Base-by-base conservation (phyloP, 1,139 yeast species). In the Pichia sp. region DNA sequence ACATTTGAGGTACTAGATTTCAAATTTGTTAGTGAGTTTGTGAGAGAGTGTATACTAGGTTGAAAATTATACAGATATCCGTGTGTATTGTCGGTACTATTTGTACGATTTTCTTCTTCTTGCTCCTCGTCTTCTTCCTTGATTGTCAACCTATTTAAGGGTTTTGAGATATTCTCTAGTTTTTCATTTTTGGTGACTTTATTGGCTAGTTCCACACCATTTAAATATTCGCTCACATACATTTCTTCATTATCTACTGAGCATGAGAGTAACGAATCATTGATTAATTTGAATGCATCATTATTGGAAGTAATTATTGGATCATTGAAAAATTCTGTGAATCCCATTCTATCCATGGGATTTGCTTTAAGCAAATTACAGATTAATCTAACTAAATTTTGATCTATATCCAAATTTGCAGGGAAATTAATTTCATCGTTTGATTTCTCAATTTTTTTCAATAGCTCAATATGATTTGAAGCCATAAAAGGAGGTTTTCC, bases 401-500 rank as follows among this genome's bases (percentile, higher is more conserved):
- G 78, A 0, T 83, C 76, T 3, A 78, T 79, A 56, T 70, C 72
- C 11, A 79, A 76, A 43, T 71, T 69, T 26, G 76, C 64, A 2
- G 97, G 95, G 60, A 90, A 88, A 43, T 73, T 70, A 44, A 92
- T 85, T 47, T 68, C 70, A 64, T 90, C 95, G 50, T 85, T 81
- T 1, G 87, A 76, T 55, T 77, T 79, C 61, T 90, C 95, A 51
- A 92, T 92, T 58, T 81, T 85, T 61, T 84, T 81, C 58, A 86
- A 74, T 47, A 92, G 71, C 59, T 92, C 97, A 51, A 92, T 80
- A 60, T 90, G 97, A 60, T 90, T 92, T 4, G 84, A 79, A 3
- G 98, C 98, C 52, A 84, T 79, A 63, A 90, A 92, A 0, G 98
- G 98, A 1, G 98, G 97, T 60, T 77, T 83, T 7, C 98, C 97